phyloP scores from a whole-genome alignment of 1,284 basidiomycete species.

The Taiwanofungus camphoratus region DNA sequence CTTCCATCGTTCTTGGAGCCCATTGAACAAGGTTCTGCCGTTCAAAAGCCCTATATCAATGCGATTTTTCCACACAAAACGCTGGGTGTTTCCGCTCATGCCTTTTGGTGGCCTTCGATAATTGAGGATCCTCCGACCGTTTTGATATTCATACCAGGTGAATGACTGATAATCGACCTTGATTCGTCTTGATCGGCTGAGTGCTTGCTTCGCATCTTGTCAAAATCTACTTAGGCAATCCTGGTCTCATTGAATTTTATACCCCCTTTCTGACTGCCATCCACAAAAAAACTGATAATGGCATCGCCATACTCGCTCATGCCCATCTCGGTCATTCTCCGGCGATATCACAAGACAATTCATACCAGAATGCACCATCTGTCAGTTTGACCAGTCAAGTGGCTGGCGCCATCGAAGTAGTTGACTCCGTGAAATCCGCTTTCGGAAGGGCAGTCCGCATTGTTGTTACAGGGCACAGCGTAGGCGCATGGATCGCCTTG shows the following conservation, averaged over 20 bases:
- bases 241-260: slow-evolving; percentile 56
- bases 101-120: slow-evolving; percentile 46
- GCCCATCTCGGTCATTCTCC: slow-evolving; percentile 51
- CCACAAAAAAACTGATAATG: slow-evolving; percentile 29
- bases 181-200: not conserved
- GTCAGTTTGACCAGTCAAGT: slow-evolving; percentile 41
- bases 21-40: slow-evolving; percentile 4
- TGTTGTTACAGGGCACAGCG: slow-evolving; percentile 52
- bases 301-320: slow-evolving; percentile 46
- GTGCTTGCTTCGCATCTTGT: not conserved
- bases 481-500: slow-evolving; percentile 54
- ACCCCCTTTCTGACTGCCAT: slow-evolving; percentile 47
- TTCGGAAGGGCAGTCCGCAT: slow-evolving; percentile 31
- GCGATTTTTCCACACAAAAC: slow-evolving; percentile 14
- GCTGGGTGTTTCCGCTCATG: slow-evolving; percentile 31
- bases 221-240: slow-evolving; percentile 43
- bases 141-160: slow-evolving; percentile 55
- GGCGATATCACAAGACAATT: slow-evolving; percentile 11
- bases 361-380: slow-evolving; percentile 14
- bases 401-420: slow-evolving; percentile 40
- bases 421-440: slow-evolving; percentile 36
- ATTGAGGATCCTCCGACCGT: slow-evolving; percentile 28
- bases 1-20: slow-evolving; percentile 16
- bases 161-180: not conserved
- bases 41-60: slow-evolving; percentile 10